phyloP scores from a whole-genome alignment of 305 asterid genomes.

The Solanum hybrid region DNA sequence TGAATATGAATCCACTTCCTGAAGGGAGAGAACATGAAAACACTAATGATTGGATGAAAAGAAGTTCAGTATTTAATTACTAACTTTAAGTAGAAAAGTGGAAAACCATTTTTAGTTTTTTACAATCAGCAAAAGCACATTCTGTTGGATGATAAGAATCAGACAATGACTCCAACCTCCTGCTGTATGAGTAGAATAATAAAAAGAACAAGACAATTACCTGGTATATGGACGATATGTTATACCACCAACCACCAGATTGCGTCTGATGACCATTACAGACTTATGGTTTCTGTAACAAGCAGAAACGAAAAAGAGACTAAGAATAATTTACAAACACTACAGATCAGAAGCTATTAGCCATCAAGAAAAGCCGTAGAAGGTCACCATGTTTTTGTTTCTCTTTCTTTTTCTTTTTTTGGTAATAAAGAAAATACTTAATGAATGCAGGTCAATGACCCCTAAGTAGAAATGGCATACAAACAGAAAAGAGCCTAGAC shows the following conservation, averaged over 20 bases:
- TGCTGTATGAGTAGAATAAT: background rate
- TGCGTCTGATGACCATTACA: conserved; percentile 77
- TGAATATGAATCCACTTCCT: background rate
- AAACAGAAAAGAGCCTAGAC: background rate
- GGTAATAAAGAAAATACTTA: background rate
- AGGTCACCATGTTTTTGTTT: background rate
- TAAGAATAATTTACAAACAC: background rate
- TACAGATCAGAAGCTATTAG: conserved; percentile 1
- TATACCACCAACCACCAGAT: conserved; percentile 91
- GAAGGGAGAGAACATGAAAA: background rate
- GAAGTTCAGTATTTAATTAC: background rate
- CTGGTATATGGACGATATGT: conserved; percentile 90
- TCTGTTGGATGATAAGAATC: background rate
- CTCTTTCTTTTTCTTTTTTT: background rate
- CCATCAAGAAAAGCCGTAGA: background rate
- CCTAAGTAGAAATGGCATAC: background rate
- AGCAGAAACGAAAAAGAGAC: conserved; percentile 12
- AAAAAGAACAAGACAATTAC: conserved; percentile 27
- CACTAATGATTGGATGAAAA: background rate
- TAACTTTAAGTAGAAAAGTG: background rate
- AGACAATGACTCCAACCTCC: background rate
- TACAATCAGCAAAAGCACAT: background rate
- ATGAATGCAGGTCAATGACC: background rate
- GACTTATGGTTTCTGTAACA: conserved; percentile 84
- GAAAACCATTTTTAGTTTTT: background rate